These are phyloP conservation scores for Lachnellula arida DNA, from an alignment of 2,329 filamentous ascomycete species.

Conservation along the genomic window DNA sequence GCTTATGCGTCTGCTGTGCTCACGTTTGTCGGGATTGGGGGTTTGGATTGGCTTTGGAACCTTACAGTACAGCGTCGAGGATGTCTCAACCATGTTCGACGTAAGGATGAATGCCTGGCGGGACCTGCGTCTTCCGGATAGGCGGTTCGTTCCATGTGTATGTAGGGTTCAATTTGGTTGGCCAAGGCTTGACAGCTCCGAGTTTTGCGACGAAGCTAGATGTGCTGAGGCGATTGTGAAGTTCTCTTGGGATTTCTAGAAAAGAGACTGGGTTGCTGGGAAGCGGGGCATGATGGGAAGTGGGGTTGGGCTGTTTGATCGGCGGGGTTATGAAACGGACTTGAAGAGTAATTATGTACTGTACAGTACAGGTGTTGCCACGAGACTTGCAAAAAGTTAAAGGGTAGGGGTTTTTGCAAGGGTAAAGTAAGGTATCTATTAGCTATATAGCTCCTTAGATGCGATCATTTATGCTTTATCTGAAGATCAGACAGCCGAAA, in stretches of 20 bases:
- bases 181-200: neutral
- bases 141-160: neutral
- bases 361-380: no score
- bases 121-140: neutral
- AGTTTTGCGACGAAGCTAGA: no score
- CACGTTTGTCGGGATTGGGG: neutral
- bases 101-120: neutral
- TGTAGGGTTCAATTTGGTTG: neutral
- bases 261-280: neutral
- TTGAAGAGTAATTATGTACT: neutral
- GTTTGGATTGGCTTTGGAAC: neutral
- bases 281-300: no score
- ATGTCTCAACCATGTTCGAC: neutral
- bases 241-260: neutral
- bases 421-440: no score
- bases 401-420: no score
- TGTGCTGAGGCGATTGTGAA: neutral
- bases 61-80: neutral
- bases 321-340: neutral
- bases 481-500: no score
- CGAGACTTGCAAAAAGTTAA: no score
- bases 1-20: neutral
- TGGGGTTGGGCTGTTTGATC: neutral
- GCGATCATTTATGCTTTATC: no score
- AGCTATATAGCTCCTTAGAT: no score